Conservation (phyloP, 306 rosid genomes). For the Quercus wislizeni region DNA sequence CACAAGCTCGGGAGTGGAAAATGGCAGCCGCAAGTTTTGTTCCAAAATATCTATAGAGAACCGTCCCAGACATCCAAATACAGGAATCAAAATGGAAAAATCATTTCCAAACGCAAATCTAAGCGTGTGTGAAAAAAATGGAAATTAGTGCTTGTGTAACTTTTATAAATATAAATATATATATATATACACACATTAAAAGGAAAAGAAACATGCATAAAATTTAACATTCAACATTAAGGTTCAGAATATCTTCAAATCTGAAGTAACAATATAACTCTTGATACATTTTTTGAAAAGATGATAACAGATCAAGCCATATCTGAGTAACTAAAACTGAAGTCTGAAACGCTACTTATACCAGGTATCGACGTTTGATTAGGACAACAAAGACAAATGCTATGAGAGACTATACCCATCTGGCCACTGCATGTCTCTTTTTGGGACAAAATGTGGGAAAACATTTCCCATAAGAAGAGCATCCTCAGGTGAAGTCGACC, state of each 20-base stretch:
- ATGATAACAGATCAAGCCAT: too few species aligned
- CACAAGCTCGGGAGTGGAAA: not conserved
- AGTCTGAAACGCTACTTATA: not conserved
- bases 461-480: not conserved
- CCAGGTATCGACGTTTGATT: not conserved
- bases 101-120: too few species aligned
- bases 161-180: too few species aligned
- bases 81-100: not conserved
- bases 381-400: not conserved
- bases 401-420: too few species aligned
- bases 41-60: not conserved
- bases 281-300: too few species aligned
- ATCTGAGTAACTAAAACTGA: not conserved
- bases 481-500: not conserved
- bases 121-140: too few species aligned
- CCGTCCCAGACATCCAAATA: too few species aligned
- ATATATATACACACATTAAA: not conserved
- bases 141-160: too few species aligned
- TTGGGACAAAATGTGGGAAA: conserved; percentile 5
- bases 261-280: not conserved
- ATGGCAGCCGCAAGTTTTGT: not conserved
- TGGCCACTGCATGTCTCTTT: not conserved
- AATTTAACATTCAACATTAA: not conserved
- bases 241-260: not conserved
- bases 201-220: not conserved